phyloP scores from a whole-genome alignment of 2,329 filamentous ascomycete species.

The Phyllachora maydis region DNA sequence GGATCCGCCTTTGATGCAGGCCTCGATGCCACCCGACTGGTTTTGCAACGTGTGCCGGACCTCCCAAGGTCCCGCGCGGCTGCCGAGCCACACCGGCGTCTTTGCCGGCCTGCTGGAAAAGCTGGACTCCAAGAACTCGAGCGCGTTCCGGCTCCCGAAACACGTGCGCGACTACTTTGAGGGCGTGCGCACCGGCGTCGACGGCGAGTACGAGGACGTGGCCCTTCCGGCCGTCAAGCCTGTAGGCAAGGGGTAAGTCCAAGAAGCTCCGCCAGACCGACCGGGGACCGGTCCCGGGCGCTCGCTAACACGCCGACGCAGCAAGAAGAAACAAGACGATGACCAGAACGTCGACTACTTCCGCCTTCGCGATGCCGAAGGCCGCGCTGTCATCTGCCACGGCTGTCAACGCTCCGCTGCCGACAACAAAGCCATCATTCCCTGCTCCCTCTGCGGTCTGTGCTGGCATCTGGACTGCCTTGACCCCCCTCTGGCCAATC shows the following conservation, averaged over 20 bases:
- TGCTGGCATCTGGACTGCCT: conserved; percentile 89
- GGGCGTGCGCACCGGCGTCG: conserved; percentile 52
- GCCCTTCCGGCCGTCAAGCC: conserved; percentile 29
- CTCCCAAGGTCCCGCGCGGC: too few species aligned
- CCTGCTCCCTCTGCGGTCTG: conserved; percentile 64
- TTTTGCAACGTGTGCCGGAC: conserved; percentile 57
- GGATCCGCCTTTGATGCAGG: conserved; percentile 53
- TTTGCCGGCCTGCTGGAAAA: conserved; percentile 42
- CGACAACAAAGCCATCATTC: conserved; percentile 51
- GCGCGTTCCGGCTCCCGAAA: conserved; percentile 51
- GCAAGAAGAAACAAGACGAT: conserved; percentile 34
- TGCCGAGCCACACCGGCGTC: conserved; percentile 26
- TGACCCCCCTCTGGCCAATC: conserved; percentile 61
- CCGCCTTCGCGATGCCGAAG: conserved; percentile 49
- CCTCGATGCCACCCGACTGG: conserved; percentile 54
- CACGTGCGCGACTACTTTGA: conserved; percentile 59
- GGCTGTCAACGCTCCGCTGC: conserved; percentile 48
- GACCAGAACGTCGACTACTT: conserved; percentile 46
- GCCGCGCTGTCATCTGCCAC: conserved; percentile 58
- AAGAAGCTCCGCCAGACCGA: too few species aligned
- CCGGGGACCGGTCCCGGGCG: too few species aligned
- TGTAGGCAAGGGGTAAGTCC: too few species aligned
- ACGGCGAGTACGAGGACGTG: conserved; percentile 65
- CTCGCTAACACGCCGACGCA: too few species aligned
- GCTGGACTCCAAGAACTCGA: conserved; percentile 48